Conservation (phyloP, 176 grass and related monocot species). For the Triticum urartu region DNA sequence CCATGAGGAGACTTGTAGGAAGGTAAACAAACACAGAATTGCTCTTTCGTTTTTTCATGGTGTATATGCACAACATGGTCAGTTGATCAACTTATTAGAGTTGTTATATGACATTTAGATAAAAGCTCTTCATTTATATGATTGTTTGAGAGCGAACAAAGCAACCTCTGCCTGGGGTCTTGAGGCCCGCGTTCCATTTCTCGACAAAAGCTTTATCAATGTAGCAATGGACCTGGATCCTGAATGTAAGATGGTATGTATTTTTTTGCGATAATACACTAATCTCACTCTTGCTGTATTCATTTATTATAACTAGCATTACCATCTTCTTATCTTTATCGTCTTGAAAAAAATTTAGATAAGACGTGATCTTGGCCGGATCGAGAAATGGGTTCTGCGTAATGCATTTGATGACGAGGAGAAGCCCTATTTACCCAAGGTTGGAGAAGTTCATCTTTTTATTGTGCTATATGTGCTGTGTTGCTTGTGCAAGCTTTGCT, state of each 20-base stretch:
- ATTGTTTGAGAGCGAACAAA: conserved; percentile 97
- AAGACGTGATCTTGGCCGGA: conserved; percentile 71
- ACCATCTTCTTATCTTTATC: background rate
- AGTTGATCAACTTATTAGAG: conserved; percentile 13
- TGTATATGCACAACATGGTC: background rate
- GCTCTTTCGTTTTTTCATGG: background rate
- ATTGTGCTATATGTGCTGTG: background rate
- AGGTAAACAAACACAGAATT: conserved; percentile 50
- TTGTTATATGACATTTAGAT: conserved; percentile 58
- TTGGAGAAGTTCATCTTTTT: conserved; percentile 13
- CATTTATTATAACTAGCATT: background rate
- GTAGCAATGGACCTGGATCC: conserved; percentile 95
- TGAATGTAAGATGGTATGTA: conserved; percentile 97
- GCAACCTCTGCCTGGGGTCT: conserved; percentile 95
- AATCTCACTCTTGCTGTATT: background rate
- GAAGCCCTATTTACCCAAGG: conserved; percentile 95
- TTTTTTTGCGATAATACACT: background rate
- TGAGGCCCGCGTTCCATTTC: conserved; percentile 93
- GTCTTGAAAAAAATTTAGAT: conserved; percentile 60
- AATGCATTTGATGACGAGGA: conserved; percentile 95
- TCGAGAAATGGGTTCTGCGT: conserved; percentile 93
- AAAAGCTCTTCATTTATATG: conserved; percentile 96
- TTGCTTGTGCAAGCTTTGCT: too few species aligned
- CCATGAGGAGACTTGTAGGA: conserved; percentile 86
- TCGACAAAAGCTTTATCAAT: conserved; percentile 91